Conservation (phyloP, 2,329 filamentous ascomycete genomes). For the Fusarium tricinctum region DNA sequence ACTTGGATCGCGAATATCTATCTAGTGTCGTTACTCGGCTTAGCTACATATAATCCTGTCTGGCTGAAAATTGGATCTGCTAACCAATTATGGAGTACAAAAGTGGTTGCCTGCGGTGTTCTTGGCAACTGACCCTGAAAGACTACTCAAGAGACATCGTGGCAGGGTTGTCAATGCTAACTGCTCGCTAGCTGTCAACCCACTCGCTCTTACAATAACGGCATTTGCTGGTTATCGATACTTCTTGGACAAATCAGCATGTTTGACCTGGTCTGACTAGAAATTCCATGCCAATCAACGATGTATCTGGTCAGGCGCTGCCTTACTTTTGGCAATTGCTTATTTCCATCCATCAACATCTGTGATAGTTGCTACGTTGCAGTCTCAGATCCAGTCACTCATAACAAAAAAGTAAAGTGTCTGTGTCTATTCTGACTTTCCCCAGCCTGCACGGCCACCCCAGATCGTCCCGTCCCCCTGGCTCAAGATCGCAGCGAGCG, state of each 20-base stretch:
- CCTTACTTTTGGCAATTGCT: not conserved
- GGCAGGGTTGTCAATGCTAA: not conserved
- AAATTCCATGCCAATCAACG: too few relatives aligned
- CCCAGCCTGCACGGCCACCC: slow-evolving; percentile 33
- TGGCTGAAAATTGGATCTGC: slow-evolving; percentile 11
- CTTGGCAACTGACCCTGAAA: not conserved
- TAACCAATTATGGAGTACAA: not conserved
- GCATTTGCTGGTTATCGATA: not conserved
- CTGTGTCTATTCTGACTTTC: slow-evolving; percentile 13
- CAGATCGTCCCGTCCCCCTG: slow-evolving; percentile 45
- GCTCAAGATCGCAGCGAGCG: slow-evolving; percentile 38
- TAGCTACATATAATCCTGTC: slow-evolving; percentile 17
- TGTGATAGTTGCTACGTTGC: slow-evolving; percentile 25
- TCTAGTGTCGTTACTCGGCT: slow-evolving; percentile 13
- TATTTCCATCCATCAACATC: slow-evolving; percentile 10
- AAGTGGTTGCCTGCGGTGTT: not conserved
- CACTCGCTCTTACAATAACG: not conserved
- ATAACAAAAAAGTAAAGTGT: slow-evolving; percentile 25
- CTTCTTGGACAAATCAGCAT: not conserved
- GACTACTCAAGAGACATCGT: not conserved
- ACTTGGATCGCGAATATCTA: slow-evolving; percentile 2
- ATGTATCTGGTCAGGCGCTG: not conserved
- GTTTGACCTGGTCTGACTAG: not conserved
- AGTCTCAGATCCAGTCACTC: slow-evolving; percentile 21
- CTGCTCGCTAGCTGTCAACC: not conserved